Percentiles rank a stretch among this genome's conserved stretches.
These are phyloP conservation scores for Oldenlandia corymbosa DNA, from an alignment of 257 asterid species.

Conservation along the genomic window DNA sequence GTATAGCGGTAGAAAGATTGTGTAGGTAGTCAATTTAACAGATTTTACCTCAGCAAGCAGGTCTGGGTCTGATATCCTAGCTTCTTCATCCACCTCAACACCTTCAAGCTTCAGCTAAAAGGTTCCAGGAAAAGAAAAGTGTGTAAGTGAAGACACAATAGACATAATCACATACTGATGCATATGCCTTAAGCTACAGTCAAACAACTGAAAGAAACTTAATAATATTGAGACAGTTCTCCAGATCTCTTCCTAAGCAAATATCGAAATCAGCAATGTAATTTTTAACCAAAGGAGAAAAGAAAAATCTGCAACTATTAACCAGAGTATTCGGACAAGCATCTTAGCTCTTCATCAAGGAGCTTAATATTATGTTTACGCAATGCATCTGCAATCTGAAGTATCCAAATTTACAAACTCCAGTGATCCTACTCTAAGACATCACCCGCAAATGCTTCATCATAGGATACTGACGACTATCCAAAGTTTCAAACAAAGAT, in stretches of 20 bases:
- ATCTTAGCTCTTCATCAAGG: too few relatives aligned
- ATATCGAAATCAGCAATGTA: too few relatives aligned
- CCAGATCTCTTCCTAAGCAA: too few relatives aligned
- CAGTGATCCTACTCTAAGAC: too few relatives aligned
- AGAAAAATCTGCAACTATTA: too few relatives aligned
- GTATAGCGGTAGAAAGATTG: background rate
- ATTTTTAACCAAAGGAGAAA: too few relatives aligned
- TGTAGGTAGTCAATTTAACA: background rate
- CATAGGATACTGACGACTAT: background rate
- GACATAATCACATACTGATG: background rate
- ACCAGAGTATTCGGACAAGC: too few relatives aligned
- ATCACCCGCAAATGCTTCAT: too few relatives aligned
- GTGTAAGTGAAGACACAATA: background rate
- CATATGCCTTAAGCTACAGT: background rate
- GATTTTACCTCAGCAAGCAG: constrained; percentile 74
- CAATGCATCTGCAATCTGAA: background rate
- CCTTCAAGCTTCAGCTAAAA: constrained; percentile 70
- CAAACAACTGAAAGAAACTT: background rate
- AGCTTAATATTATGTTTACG: background rate
- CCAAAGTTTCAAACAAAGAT: background rate
- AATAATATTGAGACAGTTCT: background rate
- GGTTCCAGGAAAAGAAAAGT: background rate
- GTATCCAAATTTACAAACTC: background rate
- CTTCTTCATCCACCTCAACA: constrained; percentile 68
- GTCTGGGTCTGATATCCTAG: constrained; percentile 68